Base-by-base conservation (phyloP, 1,284 basidiomycete genomes). In the Vanrija humicola region DNA sequence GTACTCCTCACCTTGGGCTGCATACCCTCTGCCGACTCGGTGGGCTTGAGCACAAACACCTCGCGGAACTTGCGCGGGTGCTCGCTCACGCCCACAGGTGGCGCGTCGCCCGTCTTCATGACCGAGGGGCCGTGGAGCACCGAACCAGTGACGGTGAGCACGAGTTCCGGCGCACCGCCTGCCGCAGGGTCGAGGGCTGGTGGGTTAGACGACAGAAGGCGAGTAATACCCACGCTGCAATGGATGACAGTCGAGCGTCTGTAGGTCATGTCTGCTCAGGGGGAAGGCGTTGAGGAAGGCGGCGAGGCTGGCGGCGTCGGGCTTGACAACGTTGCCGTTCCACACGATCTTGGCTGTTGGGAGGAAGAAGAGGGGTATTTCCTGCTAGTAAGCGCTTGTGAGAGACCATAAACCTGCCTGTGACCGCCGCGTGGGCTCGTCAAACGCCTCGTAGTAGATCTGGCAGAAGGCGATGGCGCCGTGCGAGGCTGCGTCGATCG, bases 361-460 rank as follows among this genome's bases (percentile, higher is more conserved):
- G 10, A 69, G 59, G 51, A 65, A 74, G 46, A 74, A 61, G 6
- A 59, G 60, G 3, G 70, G 70, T 9, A 74, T 61, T 39, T 74
- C 68, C 69, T 71, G 49, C 18, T 26, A n/a, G 44, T 51, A 23
- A 44, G 43, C n/a, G 38, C 15, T 18, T n/a, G 25, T 15, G 16
- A 18, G 16, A 43, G 4, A 28, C 12, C 21, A 23, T 23, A 23
- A 10, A 65, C 72, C 44, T 29, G 73, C 72, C 21, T 39, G 49
- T 2, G 64, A 58, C 14, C 72, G 55, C 18, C 72, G 58, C 0
- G 67, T 66, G 3, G 72, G 72, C 57, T 74, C 72, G 58, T 74
- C 72, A 45, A 68, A 73, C 5, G 70, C 65, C 52, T 74, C 72
- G 50, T 74, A 74, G 58, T 74, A 74, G 44, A 74, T 68, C 49